Conservation (phyloP, 306 rosid species). For the Malus domestica region DNA sequence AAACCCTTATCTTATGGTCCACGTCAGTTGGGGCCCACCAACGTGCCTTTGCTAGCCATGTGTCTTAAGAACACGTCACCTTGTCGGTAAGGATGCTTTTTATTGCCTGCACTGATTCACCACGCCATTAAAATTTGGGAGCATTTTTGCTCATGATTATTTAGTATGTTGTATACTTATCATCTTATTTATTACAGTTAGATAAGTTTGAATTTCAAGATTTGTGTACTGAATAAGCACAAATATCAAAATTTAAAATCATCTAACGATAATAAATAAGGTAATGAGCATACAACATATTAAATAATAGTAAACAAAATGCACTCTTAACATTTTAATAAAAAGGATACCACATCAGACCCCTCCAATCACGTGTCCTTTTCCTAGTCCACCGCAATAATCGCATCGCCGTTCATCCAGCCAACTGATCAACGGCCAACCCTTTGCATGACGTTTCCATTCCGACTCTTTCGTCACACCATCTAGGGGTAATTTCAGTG, state of each 20-base stretch:
- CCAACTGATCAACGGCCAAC: constrained; percentile 28
- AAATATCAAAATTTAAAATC: no score
- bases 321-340: background rate
- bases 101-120: background rate
- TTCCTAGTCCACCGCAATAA: constrained; percentile 16
- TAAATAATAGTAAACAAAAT: no score
- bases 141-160: no score
- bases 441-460: constrained; percentile 11
- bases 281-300: no score
- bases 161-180: no score
- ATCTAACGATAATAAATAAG: no score
- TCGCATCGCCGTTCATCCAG: constrained; percentile 27
- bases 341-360: constrained; percentile 36
- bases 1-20: constrained; percentile 15
- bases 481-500: rapidly evolving
- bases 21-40: constrained; percentile 25
- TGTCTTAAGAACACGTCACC: constrained; percentile 36
- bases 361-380: constrained; percentile 15
- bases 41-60: constrained; percentile 14
- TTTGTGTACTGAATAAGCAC: no score
- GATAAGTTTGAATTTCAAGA: no score
- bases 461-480: constrained; percentile 18
- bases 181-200: no score
- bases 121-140: no score
- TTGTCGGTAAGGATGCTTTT: constrained; percentile 19